Evolutionary conservation across 805 yeast genomes (phyloP).

Genomic region (Yarrowia porcina): DNA sequence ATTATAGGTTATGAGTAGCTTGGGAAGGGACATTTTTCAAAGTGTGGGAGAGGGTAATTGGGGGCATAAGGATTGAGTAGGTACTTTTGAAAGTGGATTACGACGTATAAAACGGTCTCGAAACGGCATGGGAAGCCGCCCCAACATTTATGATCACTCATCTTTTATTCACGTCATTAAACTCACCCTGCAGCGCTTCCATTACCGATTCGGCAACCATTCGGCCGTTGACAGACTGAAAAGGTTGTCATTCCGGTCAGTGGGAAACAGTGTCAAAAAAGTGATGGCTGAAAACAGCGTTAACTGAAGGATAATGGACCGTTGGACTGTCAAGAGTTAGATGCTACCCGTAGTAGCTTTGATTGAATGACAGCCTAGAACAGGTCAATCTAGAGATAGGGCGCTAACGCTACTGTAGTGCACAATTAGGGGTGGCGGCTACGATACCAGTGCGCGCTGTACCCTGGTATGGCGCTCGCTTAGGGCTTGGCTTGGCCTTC

Average conservation of each 20-base stretch:
- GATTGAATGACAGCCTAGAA: too few species aligned
- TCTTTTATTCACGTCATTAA: slow-evolving; percentile 1
- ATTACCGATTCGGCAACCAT: slow-evolving; percentile 13
- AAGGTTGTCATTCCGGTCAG: slow-evolving; percentile 1
- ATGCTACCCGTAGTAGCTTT: too few species aligned
- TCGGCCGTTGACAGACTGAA: slow-evolving; percentile 12
- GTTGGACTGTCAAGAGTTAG: too few species aligned
- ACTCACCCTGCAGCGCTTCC: neutral
- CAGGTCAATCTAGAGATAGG: too few species aligned
- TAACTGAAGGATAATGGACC: too few species aligned
- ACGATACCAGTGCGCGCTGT: neutral
- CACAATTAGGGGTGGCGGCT: neutral
- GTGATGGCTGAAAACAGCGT: too few species aligned
- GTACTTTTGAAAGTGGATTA: neutral
- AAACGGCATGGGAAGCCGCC: neutral
- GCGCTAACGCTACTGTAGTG: neutral
- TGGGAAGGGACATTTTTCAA: neutral
- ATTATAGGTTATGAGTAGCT: slow-evolving; percentile 9
- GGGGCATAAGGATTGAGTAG: too few species aligned
- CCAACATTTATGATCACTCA: slow-evolving; percentile 1
- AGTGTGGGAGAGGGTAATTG: neutral
- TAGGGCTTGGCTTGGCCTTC: neutral
- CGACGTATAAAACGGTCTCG: neutral
- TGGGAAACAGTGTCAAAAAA: too few species aligned
- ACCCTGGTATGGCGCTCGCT: neutral